phyloP scores from a whole-genome alignment of 352 stramenopile genomes.

The Pythium pectinolyticum region DNA sequence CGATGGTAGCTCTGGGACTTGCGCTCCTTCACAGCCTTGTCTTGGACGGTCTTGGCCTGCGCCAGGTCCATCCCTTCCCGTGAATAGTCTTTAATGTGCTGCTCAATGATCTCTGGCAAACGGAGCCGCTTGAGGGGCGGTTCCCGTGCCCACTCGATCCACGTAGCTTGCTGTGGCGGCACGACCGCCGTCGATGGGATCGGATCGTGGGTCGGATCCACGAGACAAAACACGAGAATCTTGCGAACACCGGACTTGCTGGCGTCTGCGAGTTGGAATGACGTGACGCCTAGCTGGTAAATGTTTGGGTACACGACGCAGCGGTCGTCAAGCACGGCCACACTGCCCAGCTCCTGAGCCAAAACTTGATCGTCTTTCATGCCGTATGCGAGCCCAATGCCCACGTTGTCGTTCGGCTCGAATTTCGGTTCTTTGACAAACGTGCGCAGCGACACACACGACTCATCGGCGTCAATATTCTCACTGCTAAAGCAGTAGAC shows the following conservation, averaged over 20 bases:
- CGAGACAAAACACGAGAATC: slow-evolving; percentile 34
- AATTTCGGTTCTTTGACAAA: slow-evolving; percentile 13
- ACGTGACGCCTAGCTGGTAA: slow-evolving; percentile 28
- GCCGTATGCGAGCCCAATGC: slow-evolving; percentile 18
- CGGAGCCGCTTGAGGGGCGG: background rate
- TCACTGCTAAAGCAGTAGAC: slow-evolving; percentile 31
- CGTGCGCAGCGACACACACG: slow-evolving; percentile 28
- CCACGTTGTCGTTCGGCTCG: slow-evolving; percentile 14
- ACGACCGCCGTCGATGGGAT: slow-evolving; percentile 29
- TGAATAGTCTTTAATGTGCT: background rate
- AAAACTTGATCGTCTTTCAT: slow-evolving; percentile 2
- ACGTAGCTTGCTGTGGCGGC: slow-evolving; percentile 30
- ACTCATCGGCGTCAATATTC: slow-evolving; percentile 34
- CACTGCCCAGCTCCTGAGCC: slow-evolving; percentile 22
- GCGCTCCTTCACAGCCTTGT: background rate
- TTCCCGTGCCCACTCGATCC: slow-evolving; percentile 5
- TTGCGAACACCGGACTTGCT: slow-evolving; percentile 24
- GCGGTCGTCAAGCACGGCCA: slow-evolving; percentile 14
- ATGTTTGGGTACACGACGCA: slow-evolving; percentile 35
- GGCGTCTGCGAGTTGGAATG: slow-evolving; percentile 30
- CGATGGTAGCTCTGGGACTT: too few species aligned
- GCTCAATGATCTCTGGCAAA: background rate
- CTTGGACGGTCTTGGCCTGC: background rate
- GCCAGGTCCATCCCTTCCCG: slow-evolving; percentile 8
- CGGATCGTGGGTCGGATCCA: slow-evolving; percentile 12